phyloP scores from a whole-genome alignment of 2,329 filamentous ascomycete species.

The Trichoderma sp. region DNA sequence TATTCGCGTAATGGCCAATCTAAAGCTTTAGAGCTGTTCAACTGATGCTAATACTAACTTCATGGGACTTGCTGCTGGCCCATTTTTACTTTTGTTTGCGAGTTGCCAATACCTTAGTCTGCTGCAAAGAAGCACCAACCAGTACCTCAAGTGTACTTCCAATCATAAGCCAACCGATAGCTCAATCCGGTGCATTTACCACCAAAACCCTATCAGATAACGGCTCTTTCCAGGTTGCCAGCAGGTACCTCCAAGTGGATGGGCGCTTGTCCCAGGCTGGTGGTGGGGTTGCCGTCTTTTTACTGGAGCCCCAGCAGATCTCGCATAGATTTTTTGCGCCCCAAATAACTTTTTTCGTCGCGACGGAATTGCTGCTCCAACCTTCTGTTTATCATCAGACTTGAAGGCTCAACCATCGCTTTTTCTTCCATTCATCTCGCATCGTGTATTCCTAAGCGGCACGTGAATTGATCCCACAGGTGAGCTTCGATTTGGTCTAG shows the following conservation, averaged over 20 bases:
- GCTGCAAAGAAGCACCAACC: neutral
- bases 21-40: no score
- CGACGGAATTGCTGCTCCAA: slow-evolving; percentile 22
- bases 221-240: neutral
- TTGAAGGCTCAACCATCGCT: neutral
- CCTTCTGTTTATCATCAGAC: slow-evolving; percentile 6
- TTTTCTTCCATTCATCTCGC: neutral
- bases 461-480: neutral
- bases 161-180: neutral
- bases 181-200: no score
- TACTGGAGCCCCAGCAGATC: slow-evolving; percentile 15
- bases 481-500: neutral
- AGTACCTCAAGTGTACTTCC: neutral
- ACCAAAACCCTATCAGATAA: neutral
- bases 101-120: no score
- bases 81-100: no score
- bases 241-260: neutral
- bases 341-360: slow-evolving; percentile 18
- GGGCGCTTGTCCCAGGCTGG: slow-evolving; percentile 2
- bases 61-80: no score
- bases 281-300: slow-evolving; percentile 17
- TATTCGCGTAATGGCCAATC: no score
- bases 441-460: neutral
- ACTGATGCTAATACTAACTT: no score
- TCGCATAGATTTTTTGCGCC: slow-evolving; percentile 20